Percentiles rank a stretch among this genome's conserved stretches.
Evolutionary conservation across 345 rosid species (phyloP).

Genomic region (Corchorus olitorius): DNA sequence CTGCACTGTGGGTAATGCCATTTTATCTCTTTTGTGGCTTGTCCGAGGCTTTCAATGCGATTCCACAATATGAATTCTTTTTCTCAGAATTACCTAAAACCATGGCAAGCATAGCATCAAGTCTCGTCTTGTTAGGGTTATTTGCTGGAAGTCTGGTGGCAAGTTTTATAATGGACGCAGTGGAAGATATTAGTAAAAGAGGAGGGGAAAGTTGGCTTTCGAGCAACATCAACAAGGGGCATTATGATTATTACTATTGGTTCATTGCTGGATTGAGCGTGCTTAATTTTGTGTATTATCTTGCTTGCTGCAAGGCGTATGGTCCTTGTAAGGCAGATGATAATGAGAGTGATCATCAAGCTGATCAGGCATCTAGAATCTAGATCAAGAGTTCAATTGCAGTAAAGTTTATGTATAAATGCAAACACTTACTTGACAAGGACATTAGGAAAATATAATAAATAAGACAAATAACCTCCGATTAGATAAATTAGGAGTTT

Average conservation of each 20-base stretch:
- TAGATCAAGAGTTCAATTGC: too few species aligned
- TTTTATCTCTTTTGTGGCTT: slow-evolving; percentile 39
- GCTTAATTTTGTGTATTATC: slow-evolving; percentile 39
- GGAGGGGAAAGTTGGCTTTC: slow-evolving; percentile 52
- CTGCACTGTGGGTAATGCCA: slow-evolving; percentile 54
- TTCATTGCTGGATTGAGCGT: slow-evolving; percentile 39
- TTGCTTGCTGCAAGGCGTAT: slow-evolving; percentile 44
- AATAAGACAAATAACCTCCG: too few species aligned
- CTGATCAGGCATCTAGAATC: not conserved
- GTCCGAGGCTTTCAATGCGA: slow-evolving; percentile 45
- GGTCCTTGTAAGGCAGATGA: slow-evolving; percentile 38
- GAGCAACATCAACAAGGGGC: slow-evolving; percentile 48
- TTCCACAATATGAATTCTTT: slow-evolving; percentile 52
- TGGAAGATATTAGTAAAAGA: slow-evolving; percentile 30
- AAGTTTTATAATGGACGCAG: slow-evolving; percentile 37
- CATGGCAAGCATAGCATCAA: slow-evolving; percentile 51
- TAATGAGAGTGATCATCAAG: too few species aligned
- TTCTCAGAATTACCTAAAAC: slow-evolving; percentile 56
- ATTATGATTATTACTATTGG: slow-evolving; percentile 57
- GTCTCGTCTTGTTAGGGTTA: slow-evolving; percentile 30
- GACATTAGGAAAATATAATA: too few species aligned
- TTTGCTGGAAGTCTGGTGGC: slow-evolving; percentile 45
- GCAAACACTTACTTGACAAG: too few species aligned
- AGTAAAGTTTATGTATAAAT: too few species aligned
- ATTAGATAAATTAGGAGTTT: too few species aligned